These are phyloP conservation scores for Helotiales sp. DNA, from an alignment of 2,329 filamentous ascomycete species.

Conservation along the genomic window DNA sequence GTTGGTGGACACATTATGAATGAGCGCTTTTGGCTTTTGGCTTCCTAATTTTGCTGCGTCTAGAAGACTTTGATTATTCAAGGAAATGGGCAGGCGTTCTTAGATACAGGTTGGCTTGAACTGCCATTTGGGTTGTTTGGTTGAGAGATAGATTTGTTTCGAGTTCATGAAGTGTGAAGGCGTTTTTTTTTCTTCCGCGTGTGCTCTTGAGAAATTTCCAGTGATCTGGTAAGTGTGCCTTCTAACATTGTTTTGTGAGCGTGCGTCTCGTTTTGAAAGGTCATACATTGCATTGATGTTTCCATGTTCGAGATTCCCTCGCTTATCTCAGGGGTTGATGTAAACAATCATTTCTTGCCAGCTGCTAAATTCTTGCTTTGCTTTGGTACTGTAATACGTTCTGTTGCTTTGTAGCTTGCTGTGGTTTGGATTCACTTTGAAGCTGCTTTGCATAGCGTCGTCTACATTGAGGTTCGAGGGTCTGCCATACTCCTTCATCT, in stretches of 20 bases:
- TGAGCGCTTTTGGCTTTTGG: conserved; percentile 5
- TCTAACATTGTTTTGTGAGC: neutral
- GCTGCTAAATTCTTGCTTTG: neutral
- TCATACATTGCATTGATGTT: neutral
- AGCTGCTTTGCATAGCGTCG: neutral
- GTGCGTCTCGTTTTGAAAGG: neutral
- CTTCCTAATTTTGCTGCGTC: no score
- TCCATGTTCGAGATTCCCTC: neutral
- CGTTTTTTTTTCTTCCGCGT: neutral
- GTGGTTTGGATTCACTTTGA: no score
- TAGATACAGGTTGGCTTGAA: conserved; percentile 12
- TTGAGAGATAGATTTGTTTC: neutral
- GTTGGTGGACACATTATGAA: neutral
- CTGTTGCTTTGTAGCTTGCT: no score
- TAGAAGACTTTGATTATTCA: neutral
- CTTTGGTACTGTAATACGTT: neutral
- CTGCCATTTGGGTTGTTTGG: neutral
- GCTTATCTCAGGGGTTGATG: neutral
- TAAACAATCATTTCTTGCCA: conserved; percentile 3
- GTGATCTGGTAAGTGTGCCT: neutral
- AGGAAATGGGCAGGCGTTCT: neutral
- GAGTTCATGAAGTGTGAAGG: neutral
- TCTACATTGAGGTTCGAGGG: neutral
- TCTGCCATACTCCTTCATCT: no score
- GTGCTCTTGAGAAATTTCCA: neutral